These are phyloP conservation scores for Ustilago shanxiensis DNA, from an alignment of 1,284 basidiomycete genomes.

Conservation along the genomic window DNA sequence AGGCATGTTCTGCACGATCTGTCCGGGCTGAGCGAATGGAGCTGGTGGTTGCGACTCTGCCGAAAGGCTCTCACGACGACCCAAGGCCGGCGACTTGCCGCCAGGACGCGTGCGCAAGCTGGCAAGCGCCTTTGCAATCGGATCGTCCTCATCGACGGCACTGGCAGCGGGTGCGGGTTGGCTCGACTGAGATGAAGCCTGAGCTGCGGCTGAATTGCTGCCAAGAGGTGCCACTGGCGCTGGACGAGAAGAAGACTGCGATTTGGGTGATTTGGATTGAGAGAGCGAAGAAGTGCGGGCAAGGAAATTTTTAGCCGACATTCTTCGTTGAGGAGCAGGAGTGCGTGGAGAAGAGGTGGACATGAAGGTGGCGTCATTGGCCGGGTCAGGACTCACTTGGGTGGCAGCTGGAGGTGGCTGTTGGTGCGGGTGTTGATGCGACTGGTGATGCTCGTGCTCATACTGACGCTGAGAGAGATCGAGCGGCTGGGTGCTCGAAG, in stretches of 20 bases:
- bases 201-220: background rate
- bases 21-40: conserved; percentile 43
- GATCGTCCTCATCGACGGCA: conserved; percentile 75
- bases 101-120: conserved; percentile 72
- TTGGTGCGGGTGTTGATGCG: conserved; percentile 8
- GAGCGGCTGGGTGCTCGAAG: conserved; percentile 6
- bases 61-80: conserved; percentile 47
- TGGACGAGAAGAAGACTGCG: conserved; percentile 32
- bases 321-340: conserved; percentile 41
- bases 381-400: conserved; percentile 36
- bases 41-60: conserved; percentile 27
- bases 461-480: conserved; percentile 17
- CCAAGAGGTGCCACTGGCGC: conserved; percentile 41
- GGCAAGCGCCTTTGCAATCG: conserved; percentile 80
- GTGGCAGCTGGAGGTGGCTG: conserved; percentile 19
- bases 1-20: conserved; percentile 47
- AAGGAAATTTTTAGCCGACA: conserved; percentile 60
- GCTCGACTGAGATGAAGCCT: background rate
- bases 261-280: conserved; percentile 34
- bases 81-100: conserved; percentile 53
- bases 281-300: conserved; percentile 63
- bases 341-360: conserved; percentile 12
- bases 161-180: conserved; percentile 15
- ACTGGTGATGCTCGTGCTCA: conserved; percentile 27
- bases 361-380: background rate